Evolutionary conservation across 768 basidiomycete species (phyloP).

Genomic region (Tricholoma flavovirens): DNA sequence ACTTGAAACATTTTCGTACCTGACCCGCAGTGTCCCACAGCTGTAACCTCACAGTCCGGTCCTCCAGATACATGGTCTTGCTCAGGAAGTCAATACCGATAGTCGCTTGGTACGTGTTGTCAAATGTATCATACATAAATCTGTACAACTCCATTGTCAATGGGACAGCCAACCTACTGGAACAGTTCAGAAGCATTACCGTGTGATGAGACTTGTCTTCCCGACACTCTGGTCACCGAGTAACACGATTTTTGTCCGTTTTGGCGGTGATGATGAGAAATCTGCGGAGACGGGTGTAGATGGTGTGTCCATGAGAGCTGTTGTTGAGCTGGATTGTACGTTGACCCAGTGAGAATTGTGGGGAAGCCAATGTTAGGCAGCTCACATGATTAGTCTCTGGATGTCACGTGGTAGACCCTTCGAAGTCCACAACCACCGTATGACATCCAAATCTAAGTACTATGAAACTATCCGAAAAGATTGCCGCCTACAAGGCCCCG

Average conservation of each 20-base stretch:
- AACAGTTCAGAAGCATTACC: slow-evolving; percentile 41
- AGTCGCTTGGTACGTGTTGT: slow-evolving; percentile 97
- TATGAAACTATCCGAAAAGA: slow-evolving; percentile 76
- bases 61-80: slow-evolving; percentile 99
- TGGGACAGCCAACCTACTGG: not conserved
- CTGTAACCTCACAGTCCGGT: slow-evolving; percentile 94
- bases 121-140: slow-evolving; percentile 99
- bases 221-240: slow-evolving; percentile 97
- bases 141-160: slow-evolving; percentile 32
- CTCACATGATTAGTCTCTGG: not conserved
- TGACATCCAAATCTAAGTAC: not conserved
- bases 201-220: slow-evolving; percentile 97
- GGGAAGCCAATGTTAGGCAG: too few relatives aligned
- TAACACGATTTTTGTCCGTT: slow-evolving; percentile 94
- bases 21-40: slow-evolving; percentile 99
- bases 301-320: slow-evolving; percentile 38
- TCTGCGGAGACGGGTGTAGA: slow-evolving; percentile 72
- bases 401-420: not conserved
- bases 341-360: not conserved
- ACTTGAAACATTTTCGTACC: slow-evolving; percentile 32
- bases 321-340: not conserved
- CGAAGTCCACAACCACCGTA: too few relatives aligned
- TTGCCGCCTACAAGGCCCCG: slow-evolving; percentile 35
- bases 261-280: slow-evolving; percentile 84
- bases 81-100: slow-evolving; percentile 99